Percentiles rank a stretch among this genome's conserved stretches.
These are phyloP conservation scores for Leptosphaerulina australis DNA, from an alignment of 2,329 filamentous ascomycete species.

Conservation along the genomic window DNA sequence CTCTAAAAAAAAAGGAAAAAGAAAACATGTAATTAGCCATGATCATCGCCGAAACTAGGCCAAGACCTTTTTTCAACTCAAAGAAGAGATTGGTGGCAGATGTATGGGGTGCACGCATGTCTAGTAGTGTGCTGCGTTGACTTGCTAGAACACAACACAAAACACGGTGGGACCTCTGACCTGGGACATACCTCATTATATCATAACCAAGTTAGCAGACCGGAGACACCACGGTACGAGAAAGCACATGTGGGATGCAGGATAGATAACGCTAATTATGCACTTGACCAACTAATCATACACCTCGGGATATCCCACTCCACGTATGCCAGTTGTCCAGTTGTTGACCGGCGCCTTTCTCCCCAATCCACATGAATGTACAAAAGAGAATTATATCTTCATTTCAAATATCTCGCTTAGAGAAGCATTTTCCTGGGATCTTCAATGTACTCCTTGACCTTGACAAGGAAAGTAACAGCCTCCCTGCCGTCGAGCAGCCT, in stretches of 20 bases:
- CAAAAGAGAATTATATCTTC: slow-evolving; percentile 11
- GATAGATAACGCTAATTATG: slow-evolving; percentile 19
- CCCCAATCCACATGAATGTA: slow-evolving; percentile 10
- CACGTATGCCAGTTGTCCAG: slow-evolving; percentile 10
- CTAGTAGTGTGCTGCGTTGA: not conserved
- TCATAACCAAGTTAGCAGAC: not conserved
- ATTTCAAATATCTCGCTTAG: not conserved
- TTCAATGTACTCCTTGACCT: slow-evolving; percentile 97
- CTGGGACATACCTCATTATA: not conserved
- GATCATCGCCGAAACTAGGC: too few relatives aligned
- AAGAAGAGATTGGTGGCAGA: too few relatives aligned
- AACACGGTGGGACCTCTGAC: not conserved
- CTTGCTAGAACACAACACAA: too few relatives aligned
- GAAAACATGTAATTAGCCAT: too few relatives aligned
- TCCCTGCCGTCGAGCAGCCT: slow-evolving; percentile 92
- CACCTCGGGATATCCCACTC: slow-evolving; percentile 9
- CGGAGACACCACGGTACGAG: not conserved
- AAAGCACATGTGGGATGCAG: not conserved
- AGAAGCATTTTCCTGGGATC: slow-evolving; percentile 92
- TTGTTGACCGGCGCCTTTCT: slow-evolving; percentile 3
- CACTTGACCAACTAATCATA: slow-evolving; percentile 21
- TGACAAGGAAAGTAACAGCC: slow-evolving; percentile 93
- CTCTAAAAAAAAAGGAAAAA: too few relatives aligned
- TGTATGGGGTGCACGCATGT: not conserved
- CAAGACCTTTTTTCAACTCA: too few relatives aligned